Conservation (phyloP, 164 flowering plant species). For the Stephania yunnanensis region DNA sequence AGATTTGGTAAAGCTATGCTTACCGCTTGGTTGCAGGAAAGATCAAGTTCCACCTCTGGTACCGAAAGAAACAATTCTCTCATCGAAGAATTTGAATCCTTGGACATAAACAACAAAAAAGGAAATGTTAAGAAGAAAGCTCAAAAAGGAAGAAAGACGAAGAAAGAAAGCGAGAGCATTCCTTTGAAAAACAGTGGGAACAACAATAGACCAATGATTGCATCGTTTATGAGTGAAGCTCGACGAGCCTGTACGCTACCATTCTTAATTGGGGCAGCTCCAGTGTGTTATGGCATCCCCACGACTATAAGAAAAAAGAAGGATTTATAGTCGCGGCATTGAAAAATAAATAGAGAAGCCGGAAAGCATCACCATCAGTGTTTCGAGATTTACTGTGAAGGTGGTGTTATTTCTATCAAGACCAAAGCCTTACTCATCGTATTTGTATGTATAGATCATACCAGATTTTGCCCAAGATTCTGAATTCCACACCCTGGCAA, state of each 20-base stretch:
- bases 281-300: slow-evolving; percentile 96
- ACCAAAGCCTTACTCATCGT: neutral
- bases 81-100: slow-evolving; percentile 34
- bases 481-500: neutral
- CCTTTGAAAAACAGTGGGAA: slow-evolving; percentile 17
- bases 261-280: slow-evolving; percentile 80
- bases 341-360: neutral
- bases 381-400: neutral
- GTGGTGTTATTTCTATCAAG: neutral
- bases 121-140: slow-evolving; percentile 30
- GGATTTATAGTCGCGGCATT: neutral
- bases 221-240: slow-evolving; percentile 71
- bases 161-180: slow-evolving; percentile 2
- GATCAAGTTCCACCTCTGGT: slow-evolving; percentile 25
- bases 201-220: slow-evolving; percentile 50
- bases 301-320: slow-evolving; percentile 62
- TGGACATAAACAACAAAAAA: slow-evolving; percentile 25
- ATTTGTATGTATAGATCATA: neutral
- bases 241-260: slow-evolving; percentile 76
- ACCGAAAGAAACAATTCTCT: slow-evolving; percentile 29
- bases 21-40: slow-evolving; percentile 65
- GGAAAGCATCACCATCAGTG: neutral
- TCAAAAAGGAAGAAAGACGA: slow-evolving; percentile 27
- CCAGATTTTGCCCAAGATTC: neutral
- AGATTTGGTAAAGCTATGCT: slow-evolving; percentile 78